A percentile compares a stretch with the other conserved stretches of the same genome.
Evolutionary conservation across 2,329 filamentous ascomycete genomes (phyloP).

Genomic region (Colletotrichum plurivorum): DNA sequence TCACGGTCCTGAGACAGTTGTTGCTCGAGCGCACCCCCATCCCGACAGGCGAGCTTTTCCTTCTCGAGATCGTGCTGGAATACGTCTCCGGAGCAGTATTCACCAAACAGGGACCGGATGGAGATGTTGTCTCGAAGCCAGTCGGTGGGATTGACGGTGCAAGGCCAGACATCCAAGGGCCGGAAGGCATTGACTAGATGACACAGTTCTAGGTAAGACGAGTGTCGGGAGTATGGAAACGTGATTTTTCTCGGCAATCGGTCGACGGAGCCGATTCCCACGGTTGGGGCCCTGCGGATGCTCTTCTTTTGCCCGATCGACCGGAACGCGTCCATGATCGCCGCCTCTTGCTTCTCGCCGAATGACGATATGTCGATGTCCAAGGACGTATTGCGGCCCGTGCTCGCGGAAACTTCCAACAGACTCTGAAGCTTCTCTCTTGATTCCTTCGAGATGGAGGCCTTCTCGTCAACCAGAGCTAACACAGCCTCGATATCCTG

Average conservation of each 20-base stretch:
- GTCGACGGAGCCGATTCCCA: neutral
- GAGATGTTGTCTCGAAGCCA: conserved; percentile 75
- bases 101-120: conserved; percentile 79
- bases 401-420: conserved; percentile 38
- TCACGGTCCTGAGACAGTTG: conserved; percentile 1
- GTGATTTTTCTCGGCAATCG: conserved; percentile 59
- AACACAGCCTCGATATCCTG: conserved; percentile 66
- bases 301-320: conserved; percentile 42
- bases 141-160: conserved; percentile 74
- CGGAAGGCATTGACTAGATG: conserved; percentile 76
- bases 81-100: conserved; percentile 70
- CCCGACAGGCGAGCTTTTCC: conserved; percentile 48
- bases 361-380: conserved; percentile 48
- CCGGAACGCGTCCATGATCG: conserved; percentile 44
- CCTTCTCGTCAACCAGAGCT: conserved; percentile 46
- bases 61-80: conserved; percentile 79
- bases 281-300: neutral
- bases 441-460: conserved; percentile 42
- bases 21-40: conserved; percentile 15
- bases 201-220: conserved; percentile 86
- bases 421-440: conserved; percentile 37
- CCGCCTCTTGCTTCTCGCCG: conserved; percentile 47
- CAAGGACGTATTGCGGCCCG: conserved; percentile 51
- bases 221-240: conserved; percentile 93
- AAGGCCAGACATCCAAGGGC: conserved; percentile 86